Evolutionary conservation across 768 basidiomycete genomes (phyloP), one percentile per base, ranked within the genome.

Genomic region (Kwoniella europaea): DNA sequence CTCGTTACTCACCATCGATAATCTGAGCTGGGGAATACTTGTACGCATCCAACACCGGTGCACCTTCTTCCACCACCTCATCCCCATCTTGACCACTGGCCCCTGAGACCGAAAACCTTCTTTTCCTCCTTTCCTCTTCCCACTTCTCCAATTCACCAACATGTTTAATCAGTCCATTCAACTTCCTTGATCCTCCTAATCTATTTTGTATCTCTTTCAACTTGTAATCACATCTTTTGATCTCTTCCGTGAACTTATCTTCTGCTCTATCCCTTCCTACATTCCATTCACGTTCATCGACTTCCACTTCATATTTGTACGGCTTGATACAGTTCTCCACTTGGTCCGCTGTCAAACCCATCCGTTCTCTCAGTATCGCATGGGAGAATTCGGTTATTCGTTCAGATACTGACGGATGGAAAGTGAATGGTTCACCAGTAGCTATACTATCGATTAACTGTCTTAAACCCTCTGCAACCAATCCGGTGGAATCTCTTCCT

Each of bases 301-400:
- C 91, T 81, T 99, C 97, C 29, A 98, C 90, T 79, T 98, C 96
- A 79, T 97, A 96, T 86, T 99, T 99, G 88, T 89, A 98, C 35
- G 96, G 97, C 85, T 99, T 99, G 87, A 99, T 98, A 84, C 93
- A 96, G 83, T 98, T 99, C 86, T 99, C 97, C 16, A 99, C 96
- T 85, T 98, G 96, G 82, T 99, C 97, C 4, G 93, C 91, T n/a
- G 97, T 94, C 66, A 96, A 85, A 16, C 93, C 92, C 68, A 98
- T 91, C 6, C 96, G 89, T 79, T 98, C 96, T 69, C 96, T 88
- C 63, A 99, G 85, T 79, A 99, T 95, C 83, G 88, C 89, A 84
- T 98, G 95, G 10, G 92, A 92, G 82, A 98, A 97, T 78, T 96
- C 88, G 68, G 92, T 88, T 70, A 99, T 90, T 27, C 94, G 89